Conservation (phyloP, 495 filamentous ascomycete species). For the Thozetella sp. region DNA sequence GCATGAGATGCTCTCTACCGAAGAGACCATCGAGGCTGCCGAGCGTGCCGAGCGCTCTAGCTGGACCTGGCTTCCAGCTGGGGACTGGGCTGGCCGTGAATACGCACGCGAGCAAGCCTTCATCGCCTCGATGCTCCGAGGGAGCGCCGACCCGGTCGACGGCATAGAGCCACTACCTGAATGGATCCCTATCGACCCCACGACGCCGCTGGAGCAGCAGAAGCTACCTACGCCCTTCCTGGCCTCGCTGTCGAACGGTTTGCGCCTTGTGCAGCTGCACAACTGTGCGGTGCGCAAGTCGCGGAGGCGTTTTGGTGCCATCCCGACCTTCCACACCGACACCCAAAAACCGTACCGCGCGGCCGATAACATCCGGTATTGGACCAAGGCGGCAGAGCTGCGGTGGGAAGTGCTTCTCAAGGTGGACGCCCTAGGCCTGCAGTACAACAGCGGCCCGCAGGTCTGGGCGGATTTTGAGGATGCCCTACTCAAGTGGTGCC, state of each 20-base stretch:
- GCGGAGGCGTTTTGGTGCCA: constrained; percentile 85
- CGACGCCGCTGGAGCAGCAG: constrained; percentile 13
- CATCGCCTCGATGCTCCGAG: constrained; percentile 59
- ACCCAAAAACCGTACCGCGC: constrained; percentile 91
- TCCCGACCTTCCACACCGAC: constrained; percentile 84
- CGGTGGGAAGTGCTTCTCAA: constrained; percentile 89
- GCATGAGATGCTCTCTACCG: constrained; percentile 70
- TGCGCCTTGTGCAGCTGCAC: constrained; percentile 82
- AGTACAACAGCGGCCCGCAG: constrained; percentile 62
- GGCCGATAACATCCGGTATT: constrained; percentile 92
- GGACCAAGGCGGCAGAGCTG: constrained; percentile 94
- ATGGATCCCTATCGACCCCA: constrained; percentile 63
- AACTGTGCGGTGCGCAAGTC: constrained; percentile 86
- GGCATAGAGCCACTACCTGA: constrained; percentile 60
- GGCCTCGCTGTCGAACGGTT: constrained; percentile 70
- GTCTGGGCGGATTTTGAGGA: constrained; percentile 82
- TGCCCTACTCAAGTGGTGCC: constrained; percentile 79
- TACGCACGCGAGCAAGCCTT: constrained; percentile 83
- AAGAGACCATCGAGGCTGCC: constrained; percentile 72
- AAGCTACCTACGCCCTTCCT: constrained; percentile 76
- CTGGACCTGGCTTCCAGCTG: constrained; percentile 76
- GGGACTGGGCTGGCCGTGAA: constrained; percentile 80
- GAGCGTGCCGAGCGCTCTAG: constrained; percentile 71
- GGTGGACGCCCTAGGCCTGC: constrained; percentile 84
- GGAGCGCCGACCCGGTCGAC: constrained; percentile 23